Conservation (phyloP, 2,329 filamentous ascomycete species). For the Intubia oerlemansii region DNA sequence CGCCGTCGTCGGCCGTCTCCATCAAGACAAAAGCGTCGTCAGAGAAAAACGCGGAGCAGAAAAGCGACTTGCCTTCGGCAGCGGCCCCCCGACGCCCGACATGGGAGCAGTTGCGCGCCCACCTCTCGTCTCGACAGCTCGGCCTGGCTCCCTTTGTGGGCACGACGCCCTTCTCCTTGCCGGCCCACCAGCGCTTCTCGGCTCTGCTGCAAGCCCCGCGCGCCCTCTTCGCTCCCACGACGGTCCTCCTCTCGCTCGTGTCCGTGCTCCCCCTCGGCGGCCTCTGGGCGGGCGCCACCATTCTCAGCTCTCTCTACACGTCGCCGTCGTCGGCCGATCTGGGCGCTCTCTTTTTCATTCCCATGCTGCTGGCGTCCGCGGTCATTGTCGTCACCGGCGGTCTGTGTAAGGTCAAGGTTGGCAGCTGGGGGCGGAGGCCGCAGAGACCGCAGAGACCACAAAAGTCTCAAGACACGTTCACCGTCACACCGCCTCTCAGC, state of each 20-base stretch:
- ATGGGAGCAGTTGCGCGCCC: too few relatives aligned
- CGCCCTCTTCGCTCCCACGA: constrained; percentile 27
- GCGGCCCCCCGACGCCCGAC: too few relatives aligned
- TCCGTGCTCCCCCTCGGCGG: constrained; percentile 22
- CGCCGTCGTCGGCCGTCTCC: too few relatives aligned
- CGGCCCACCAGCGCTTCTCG: constrained; percentile 14
- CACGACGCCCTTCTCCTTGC: not conserved
- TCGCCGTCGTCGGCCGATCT: constrained; percentile 21
- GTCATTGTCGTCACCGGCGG: constrained; percentile 12
- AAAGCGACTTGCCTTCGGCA: too few relatives aligned
- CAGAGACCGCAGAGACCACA: too few relatives aligned
- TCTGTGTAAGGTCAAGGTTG: too few relatives aligned
- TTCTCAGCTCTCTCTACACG: constrained; percentile 26
- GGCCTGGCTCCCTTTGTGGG: not conserved
- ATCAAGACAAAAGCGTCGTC: too few relatives aligned
- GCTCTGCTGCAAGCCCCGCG: constrained; percentile 23
- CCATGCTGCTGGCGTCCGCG: constrained; percentile 19
- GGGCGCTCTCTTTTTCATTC: constrained; percentile 22
- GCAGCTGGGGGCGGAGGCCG: too few relatives aligned
- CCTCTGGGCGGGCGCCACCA: constrained; percentile 24
- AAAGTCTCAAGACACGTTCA: too few relatives aligned
- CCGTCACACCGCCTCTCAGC: too few relatives aligned
- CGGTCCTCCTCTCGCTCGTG: constrained; percentile 21
- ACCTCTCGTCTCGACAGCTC: not conserved
- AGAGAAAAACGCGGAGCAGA: too few relatives aligned